Conservation (phyloP, 2,329 filamentous ascomycete genomes). For the Triangularia setosa region DNA sequence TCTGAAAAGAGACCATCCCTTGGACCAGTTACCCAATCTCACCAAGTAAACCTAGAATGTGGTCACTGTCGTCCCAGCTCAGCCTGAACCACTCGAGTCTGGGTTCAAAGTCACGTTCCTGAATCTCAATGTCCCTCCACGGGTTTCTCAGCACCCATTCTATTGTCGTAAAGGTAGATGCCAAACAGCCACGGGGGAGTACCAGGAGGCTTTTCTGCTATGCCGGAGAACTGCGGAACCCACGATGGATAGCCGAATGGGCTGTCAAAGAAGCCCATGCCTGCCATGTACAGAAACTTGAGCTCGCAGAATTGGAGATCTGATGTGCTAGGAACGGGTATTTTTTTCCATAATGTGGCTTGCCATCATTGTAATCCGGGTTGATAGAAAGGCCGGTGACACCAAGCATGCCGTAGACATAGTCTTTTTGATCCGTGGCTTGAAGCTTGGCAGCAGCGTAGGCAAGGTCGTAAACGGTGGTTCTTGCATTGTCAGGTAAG, state of each 20-base stretch:
- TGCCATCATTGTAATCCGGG: background rate
- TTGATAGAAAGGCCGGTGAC: background rate
- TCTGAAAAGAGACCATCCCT: background rate
- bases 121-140: background rate
- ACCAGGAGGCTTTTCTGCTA: background rate
- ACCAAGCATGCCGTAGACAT: background rate
- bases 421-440: background rate
- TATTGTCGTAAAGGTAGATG: background rate
- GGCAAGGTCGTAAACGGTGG: background rate
- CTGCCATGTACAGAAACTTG: background rate
- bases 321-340: background rate
- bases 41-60: background rate
- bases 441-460: background rate
- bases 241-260: background rate
- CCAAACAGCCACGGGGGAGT: background rate
- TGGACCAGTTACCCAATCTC: background rate
- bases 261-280: background rate
- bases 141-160: background rate
- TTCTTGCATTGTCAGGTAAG: background rate
- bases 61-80: background rate
- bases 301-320: background rate
- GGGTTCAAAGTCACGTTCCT: background rate
- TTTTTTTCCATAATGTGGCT: background rate
- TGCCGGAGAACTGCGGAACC: background rate
- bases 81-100: background rate